Base-by-base conservation (phyloP, 192 early-diverging fungal species). In the Linderina pennispora region DNA sequence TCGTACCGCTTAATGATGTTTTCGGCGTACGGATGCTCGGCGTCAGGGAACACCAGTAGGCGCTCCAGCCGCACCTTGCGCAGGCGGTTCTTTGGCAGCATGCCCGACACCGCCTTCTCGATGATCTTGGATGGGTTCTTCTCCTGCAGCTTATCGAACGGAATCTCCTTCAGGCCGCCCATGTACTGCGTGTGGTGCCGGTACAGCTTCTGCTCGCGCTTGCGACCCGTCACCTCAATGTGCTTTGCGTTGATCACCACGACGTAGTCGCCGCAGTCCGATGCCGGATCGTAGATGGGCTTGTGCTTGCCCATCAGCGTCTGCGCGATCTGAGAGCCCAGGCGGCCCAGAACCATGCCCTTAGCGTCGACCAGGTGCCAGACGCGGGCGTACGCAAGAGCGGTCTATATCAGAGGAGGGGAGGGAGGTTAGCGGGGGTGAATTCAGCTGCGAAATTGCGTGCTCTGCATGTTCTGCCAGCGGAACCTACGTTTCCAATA, bases 291-390 rank as follows among this genome's bases (percentile, higher is more conserved):
- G 53, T 80, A 92, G 35, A 87, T 87, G 18, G 92, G 92, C 81
- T 95, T 95, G 74, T 98, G 89, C 63, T 98, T 98, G 23, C 95
- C 95, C 77, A 92, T 87, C 28, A 98, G 79, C 15, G 91, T 92
- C 32, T 87, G 87, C 53, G 86, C 84, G 36, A 95, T 87, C 35
- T 84, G 77, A 34, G 88, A 78, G 13, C 90, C 80, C 46, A 98
- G 62, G 40, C 84, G 84, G n/a, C 92, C 92, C 21, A 98, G 81
- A 17, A 88, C 77, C 63, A 89, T 79, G 36, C 87, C 86, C 44
- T 80, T 78, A 22, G 89, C 89, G 64, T 94, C 90, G 23, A 97
- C 91, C 33, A 90, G 73, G 62, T 92, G 91, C 91, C 91, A 97
- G 43, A 91, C 81, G 24, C 90, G 78, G 41, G 87, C 90, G 48